Evolutionary conservation across 495 filamentous ascomycete genomes (phyloP), one percentile per base, ranked within the genome.

Genomic region (Xylaria palmicola): DNA sequence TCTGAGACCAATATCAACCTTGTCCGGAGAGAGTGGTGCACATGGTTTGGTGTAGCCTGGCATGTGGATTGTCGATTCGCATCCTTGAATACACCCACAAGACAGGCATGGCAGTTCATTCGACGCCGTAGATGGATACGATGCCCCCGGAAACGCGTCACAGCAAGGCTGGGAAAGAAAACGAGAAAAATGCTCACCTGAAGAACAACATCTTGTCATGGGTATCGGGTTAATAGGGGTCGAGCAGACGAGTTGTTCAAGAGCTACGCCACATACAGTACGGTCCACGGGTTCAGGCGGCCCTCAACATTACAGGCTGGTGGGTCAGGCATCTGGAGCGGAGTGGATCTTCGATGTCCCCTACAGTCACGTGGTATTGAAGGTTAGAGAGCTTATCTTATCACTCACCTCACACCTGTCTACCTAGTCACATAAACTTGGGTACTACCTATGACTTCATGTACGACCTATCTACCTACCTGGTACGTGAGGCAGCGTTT

Each of bases 181-280:
- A 60, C 19, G 5, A 41, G 3, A 12, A 30, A 55, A 19, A 17
- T 17, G 6, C 59, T 61, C 24, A 61, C 59, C 59, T 61, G 50
- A 61, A 61, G 41, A 61, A 61, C 40, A 61, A 19, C 59, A 61
- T 61, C 1, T 48, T 53, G 20, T 45, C 59, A 61, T 55, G 29
- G 22, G 32, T 55, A 30, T 48, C 34, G 5, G 19, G 12, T 3
- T 8, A 15, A 48, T 59, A 49, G 12, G 20, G 6, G n/a, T n/a
- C n/a, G n/a, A 10, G 13, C 37, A 4, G 27, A 19, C 37, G 8
- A 34, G 22, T 34, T 32, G 27, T n/a, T n/a, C n/a, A n/a, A n/a
- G n/a, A n/a, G n/a, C 27, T 56, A 15, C 20, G 13, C 37, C 26
- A 5, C 30, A 29, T 41, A 40, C 36, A n/a, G n/a, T n/a, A n/a